Evolutionary conservation across 78 protist species (phyloP).

Genomic region (Dictyostelium intermedium): DNA sequence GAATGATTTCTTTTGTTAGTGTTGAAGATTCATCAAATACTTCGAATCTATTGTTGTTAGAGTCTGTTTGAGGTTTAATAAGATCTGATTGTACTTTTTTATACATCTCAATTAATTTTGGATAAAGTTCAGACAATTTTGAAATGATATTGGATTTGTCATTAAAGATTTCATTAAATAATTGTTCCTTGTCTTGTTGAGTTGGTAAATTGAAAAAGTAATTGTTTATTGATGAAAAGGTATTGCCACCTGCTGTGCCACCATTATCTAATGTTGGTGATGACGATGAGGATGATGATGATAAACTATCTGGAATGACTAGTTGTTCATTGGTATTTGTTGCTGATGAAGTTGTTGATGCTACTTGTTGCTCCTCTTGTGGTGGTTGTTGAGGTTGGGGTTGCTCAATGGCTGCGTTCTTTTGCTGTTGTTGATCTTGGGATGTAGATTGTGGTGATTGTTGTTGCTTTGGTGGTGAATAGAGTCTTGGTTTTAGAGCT

Average conservation of each 20-base stretch:
- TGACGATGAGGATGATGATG: not conserved
- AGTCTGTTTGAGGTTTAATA: not conserved
- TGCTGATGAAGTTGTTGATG: not conserved
- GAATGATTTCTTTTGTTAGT: not conserved
- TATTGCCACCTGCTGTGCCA: not conserved
- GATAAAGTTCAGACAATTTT: constrained; percentile 26
- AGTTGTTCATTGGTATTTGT: not conserved
- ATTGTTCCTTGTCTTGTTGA: constrained; percentile 28
- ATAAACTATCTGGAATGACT: not conserved
- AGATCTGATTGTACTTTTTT: not conserved
- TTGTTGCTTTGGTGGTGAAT: not conserved
- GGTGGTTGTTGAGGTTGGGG: not conserved
- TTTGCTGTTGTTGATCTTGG: not conserved
- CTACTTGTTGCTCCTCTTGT: not conserved
- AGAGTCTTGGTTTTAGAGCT: constrained; percentile 2
- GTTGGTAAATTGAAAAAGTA: constrained; percentile 43
- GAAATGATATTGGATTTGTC: not conserved
- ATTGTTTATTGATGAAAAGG: not conserved
- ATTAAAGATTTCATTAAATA: not conserved
- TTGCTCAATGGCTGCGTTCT: not conserved
- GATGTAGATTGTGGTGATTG: not conserved
- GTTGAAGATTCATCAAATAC: not conserved
- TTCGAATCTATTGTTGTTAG: not conserved
- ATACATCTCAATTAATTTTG: constrained; percentile 19
- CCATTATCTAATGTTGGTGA: not conserved